Evolutionary conservation across 2,329 filamentous ascomycete species (phyloP).

Genomic region (Aciculosporium take): DNA sequence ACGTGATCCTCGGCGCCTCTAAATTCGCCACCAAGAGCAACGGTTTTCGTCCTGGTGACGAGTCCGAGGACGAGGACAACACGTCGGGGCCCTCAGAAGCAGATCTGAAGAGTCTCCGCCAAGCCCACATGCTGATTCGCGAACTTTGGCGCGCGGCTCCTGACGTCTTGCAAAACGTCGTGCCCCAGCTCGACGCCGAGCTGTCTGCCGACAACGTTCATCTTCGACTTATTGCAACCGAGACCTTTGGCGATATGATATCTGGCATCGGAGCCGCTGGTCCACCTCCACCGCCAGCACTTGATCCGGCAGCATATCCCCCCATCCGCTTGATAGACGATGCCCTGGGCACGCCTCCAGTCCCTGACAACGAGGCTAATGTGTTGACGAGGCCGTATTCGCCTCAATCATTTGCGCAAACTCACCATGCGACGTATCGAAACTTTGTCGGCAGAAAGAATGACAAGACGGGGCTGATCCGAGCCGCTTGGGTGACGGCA

Average conservation of each 20-base stretch:
- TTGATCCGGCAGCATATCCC: slow-evolving; percentile 81
- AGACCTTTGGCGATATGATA: slow-evolving; percentile 90
- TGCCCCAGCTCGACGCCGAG: slow-evolving; percentile 87
- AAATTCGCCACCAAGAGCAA: slow-evolving; percentile 41
- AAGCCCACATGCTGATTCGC: slow-evolving; percentile 76
- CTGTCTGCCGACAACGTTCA: slow-evolving; percentile 79
- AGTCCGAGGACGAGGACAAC: slow-evolving; percentile 48
- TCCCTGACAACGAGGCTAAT: slow-evolving; percentile 31
- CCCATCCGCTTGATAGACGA: slow-evolving; percentile 52
- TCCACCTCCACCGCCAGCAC: slow-evolving; percentile 53
- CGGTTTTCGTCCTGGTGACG: slow-evolving; percentile 43
- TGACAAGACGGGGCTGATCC: slow-evolving; percentile 72
- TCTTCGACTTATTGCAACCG: slow-evolving; percentile 73
- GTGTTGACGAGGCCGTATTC: slow-evolving; percentile 72
- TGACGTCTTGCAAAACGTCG: slow-evolving; percentile 76
- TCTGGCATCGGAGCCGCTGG: slow-evolving; percentile 87
- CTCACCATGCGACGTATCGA: slow-evolving; percentile 64
- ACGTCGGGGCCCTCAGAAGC: slow-evolving; percentile 57
- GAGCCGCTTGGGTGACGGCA: slow-evolving; percentile 73
- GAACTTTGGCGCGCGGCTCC: slow-evolving; percentile 92
- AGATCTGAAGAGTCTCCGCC: slow-evolving; percentile 74
- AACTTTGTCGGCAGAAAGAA: slow-evolving; percentile 74
- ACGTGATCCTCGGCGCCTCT: slow-evolving; percentile 83
- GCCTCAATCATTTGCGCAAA: slow-evolving; percentile 77
- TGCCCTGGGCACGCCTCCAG: slow-evolving; percentile 20